A percentile compares a stretch with the other conserved stretches of the same genome.
These are phyloP conservation scores for Glutinoglossum americanum DNA, from an alignment of 495 filamentous ascomycete species.

Conservation along the genomic window DNA sequence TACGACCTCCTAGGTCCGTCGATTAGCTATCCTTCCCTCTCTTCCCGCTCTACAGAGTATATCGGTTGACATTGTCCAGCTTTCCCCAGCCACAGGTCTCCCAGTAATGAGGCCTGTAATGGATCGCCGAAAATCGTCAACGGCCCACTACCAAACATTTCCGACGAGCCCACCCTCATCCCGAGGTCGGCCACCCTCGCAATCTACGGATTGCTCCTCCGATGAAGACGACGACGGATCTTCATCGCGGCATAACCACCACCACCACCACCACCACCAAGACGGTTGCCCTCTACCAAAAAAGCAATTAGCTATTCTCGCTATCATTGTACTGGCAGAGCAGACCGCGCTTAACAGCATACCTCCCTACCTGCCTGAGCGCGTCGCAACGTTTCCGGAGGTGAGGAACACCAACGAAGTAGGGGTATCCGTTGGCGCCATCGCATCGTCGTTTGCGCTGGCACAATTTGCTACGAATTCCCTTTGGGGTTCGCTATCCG, in stretches of 20 bases:
- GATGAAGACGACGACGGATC: conserved; percentile 7
- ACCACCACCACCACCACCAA: neutral
- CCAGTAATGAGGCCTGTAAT: neutral
- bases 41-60: too few relatives aligned
- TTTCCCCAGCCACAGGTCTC: too few relatives aligned
- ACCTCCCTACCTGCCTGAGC: conserved; percentile 83
- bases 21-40: too few relatives aligned
- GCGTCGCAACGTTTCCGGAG: conserved; percentile 70
- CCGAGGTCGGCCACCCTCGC: conserved; percentile 36
- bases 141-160: conserved; percentile 83
- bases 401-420: conserved; percentile 39
- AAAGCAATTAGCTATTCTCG: conserved; percentile 64
- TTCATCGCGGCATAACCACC: conserved; percentile 8
- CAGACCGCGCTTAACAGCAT: conserved; percentile 95
- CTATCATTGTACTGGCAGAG: conserved; percentile 73
- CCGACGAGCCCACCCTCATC: conserved; percentile 71
- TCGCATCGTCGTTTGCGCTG: conserved; percentile 76
- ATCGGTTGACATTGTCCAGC: too few relatives aligned
- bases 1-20: too few relatives aligned
- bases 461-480: conserved; percentile 86
- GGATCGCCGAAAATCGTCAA: conserved; percentile 40
- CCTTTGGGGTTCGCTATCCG: conserved; percentile 82
- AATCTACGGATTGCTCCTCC: neutral
- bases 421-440: conserved; percentile 73
- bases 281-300: conserved; percentile 51